phyloP scores from a whole-genome alignment of 345 rosid species.

The Eucalyptus coolabah region DNA sequence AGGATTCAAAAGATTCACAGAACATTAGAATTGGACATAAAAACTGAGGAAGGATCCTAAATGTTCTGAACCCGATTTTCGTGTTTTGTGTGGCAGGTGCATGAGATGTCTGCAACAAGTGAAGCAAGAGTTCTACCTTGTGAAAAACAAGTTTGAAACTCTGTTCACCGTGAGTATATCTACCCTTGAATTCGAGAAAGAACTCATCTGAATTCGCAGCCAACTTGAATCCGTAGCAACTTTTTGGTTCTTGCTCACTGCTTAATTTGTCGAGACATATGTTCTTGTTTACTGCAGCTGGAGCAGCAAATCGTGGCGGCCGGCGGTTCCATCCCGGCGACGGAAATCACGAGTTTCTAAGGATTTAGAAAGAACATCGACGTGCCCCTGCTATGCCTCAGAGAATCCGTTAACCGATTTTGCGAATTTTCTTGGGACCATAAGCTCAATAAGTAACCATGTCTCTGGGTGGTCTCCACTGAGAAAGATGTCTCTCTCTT shows the following conservation, averaged over 20 bases:
- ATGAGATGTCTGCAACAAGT: constrained; percentile 76
- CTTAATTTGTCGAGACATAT: neutral
- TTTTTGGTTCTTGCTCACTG: neutral
- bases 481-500: neutral
- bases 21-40: neutral
- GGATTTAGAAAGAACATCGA: neutral
- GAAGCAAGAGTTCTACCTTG: constrained; percentile 66
- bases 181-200: neutral
- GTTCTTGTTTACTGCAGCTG: constrained; percentile 28
- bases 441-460: neutral
- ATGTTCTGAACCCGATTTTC: neutral
- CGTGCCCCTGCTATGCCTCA: neutral
- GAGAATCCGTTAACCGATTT: neutral
- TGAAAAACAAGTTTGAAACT: constrained; percentile 71
- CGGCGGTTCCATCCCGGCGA: constrained; percentile 60
- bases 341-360: constrained; percentile 35
- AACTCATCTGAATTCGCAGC: neutral
- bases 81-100: constrained; percentile 33
- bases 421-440: neutral
- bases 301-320: constrained; percentile 85
- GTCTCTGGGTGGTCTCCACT: neutral
- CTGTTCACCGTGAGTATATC: constrained; percentile 42
- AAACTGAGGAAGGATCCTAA: neutral
- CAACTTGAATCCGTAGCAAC: neutral
- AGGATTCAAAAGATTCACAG: neutral